phyloP scores from a whole-genome alignment of 495 filamentous ascomycete species.

The Talaromyces adpressus region DNA sequence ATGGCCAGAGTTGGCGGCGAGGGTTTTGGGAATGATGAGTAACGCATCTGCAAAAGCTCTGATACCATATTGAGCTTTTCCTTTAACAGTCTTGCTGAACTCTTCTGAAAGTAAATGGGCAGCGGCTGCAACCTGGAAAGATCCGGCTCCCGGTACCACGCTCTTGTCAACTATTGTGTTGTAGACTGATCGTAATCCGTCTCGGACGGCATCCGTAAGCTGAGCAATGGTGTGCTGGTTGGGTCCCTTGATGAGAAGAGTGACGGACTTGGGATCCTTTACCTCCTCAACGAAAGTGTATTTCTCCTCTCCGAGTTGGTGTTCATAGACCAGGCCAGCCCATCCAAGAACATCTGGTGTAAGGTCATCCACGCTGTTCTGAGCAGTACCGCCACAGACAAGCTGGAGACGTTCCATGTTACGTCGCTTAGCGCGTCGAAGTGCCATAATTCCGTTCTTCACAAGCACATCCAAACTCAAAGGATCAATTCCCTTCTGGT shows the following conservation, averaged over 20 bases:
- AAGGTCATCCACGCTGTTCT: slow-evolving; percentile 94
- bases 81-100: slow-evolving; percentile 84
- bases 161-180: slow-evolving; percentile 97
- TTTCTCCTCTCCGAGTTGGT: slow-evolving; percentile 97
- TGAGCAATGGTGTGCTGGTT: slow-evolving; percentile 95
- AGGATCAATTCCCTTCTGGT: slow-evolving; percentile 99
- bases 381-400: slow-evolving; percentile 80
- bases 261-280: slow-evolving; percentile 98
- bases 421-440: slow-evolving; percentile 88
- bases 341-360: slow-evolving; percentile 86
- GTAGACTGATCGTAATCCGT: slow-evolving; percentile 90
- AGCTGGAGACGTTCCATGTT: slow-evolving; percentile 99
- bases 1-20: slow-evolving; percentile 92
- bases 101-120: slow-evolving; percentile 77
- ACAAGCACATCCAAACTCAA: slow-evolving; percentile 89
- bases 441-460: slow-evolving; percentile 95
- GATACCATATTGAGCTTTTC: slow-evolving; percentile 94
- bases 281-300: slow-evolving; percentile 98
- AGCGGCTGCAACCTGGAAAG: slow-evolving; percentile 93
- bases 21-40: slow-evolving; percentile 90
- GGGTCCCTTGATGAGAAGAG: slow-evolving; percentile 93
- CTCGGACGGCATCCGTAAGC: slow-evolving; percentile 94
- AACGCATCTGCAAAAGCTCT: slow-evolving; percentile 91
- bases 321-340: slow-evolving; percentile 95
- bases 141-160: slow-evolving; percentile 90